Conservation (phyloP, 306 rosid genomes). For the Carpinus fangiana region DNA sequence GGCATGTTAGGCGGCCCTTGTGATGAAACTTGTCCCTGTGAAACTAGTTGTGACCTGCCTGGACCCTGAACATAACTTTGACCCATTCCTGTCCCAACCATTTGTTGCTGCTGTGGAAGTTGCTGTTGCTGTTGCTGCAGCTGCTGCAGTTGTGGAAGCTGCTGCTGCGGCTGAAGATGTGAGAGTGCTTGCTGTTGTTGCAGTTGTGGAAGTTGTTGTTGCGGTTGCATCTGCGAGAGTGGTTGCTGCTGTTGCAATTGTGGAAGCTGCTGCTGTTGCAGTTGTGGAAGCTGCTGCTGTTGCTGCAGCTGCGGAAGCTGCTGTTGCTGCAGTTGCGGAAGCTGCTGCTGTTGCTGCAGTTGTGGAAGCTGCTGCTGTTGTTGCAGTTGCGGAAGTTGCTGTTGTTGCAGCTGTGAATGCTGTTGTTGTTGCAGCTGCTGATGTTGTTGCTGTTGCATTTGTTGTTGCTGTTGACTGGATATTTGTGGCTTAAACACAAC, state of each 20-base stretch:
- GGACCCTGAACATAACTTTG: slow-evolving; percentile 83
- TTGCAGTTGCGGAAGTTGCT: slow-evolving; percentile 30
- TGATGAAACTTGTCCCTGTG: slow-evolving; percentile 79
- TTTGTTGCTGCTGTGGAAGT: slow-evolving; percentile 69
- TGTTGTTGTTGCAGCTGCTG: slow-evolving; percentile 25
- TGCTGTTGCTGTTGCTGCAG: slow-evolving; percentile 55
- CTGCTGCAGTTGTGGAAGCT: slow-evolving; percentile 60
- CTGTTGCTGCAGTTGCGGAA: slow-evolving; percentile 43
- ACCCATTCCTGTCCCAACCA: slow-evolving; percentile 77
- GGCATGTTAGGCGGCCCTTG: slow-evolving; percentile 70
- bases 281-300: slow-evolving; percentile 29
- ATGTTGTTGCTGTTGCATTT: slow-evolving; percentile 18
- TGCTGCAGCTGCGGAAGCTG: slow-evolving; percentile 46
- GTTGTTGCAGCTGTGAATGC: slow-evolving; percentile 28
- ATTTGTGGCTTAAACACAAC: slow-evolving; percentile 91
- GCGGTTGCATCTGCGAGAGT: slow-evolving; percentile 42
- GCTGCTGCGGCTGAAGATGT: slow-evolving; percentile 45
- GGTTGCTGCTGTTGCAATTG: slow-evolving; percentile 41
- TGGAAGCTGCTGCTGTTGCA: slow-evolving; percentile 33
- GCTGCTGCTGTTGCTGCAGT: slow-evolving; percentile 44
- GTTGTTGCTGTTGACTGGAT: slow-evolving; percentile 48
- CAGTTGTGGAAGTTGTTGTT: slow-evolving; percentile 39
- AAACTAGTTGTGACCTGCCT: slow-evolving; percentile 72
- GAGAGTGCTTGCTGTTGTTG: slow-evolving; percentile 44
- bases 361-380: slow-evolving; percentile 27